phyloP scores from a whole-genome alignment of 2,329 filamentous ascomycete species.

The Neonectria magnoliae region DNA sequence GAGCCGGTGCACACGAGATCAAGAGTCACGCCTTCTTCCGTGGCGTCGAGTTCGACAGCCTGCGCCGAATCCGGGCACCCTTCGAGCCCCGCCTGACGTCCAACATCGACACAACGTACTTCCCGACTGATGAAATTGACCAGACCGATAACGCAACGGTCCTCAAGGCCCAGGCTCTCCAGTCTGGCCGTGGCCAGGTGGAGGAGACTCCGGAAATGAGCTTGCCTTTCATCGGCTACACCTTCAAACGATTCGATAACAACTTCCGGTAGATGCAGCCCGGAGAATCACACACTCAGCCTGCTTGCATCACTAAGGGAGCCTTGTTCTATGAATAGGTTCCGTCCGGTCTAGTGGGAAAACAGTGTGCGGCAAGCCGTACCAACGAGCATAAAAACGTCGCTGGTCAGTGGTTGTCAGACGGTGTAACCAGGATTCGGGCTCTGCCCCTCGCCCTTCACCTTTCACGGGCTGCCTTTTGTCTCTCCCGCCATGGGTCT shows the following conservation, averaged over 20 bases:
- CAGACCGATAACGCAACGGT: constrained; percentile 93
- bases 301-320: constrained; percentile 3
- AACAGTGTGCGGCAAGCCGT: not conserved
- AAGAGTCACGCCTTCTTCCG: constrained; percentile 96
- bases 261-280: constrained; percentile 64
- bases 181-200: constrained; percentile 65
- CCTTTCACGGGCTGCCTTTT: not conserved
- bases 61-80: constrained; percentile 91
- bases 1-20: constrained; percentile 88
- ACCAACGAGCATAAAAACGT: not conserved
- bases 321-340: constrained; percentile 36
- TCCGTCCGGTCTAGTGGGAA: not conserved
- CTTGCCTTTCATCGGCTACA: constrained; percentile 74
- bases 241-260: constrained; percentile 94
- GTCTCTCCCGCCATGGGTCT: constrained; percentile 12
- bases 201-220: constrained; percentile 94
- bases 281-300: constrained; percentile 9
- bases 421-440: constrained; percentile 4
- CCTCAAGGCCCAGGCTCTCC: constrained; percentile 83
- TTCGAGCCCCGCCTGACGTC: constrained; percentile 95
- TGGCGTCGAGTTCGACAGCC: constrained; percentile 92
- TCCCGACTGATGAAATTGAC: constrained; percentile 98
- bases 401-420: constrained; percentile 11
- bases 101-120: constrained; percentile 96
- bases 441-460: not conserved